Percentiles rank a stretch among this genome's conserved stretches.
phyloP scores from a whole-genome alignment of 2,329 filamentous ascomycete species.

The Aureobasidium namibiae region DNA sequence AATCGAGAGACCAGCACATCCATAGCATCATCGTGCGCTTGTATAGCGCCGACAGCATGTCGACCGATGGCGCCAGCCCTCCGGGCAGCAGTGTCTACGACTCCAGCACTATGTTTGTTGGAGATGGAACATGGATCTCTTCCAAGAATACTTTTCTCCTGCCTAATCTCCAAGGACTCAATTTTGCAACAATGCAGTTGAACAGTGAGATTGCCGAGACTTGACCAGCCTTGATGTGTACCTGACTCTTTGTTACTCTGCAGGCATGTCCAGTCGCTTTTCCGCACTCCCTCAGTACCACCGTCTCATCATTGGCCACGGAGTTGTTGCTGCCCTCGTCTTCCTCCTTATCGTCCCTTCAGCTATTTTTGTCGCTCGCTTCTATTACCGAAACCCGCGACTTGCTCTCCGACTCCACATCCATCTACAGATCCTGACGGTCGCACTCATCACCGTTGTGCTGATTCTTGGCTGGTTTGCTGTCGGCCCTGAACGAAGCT shows the following conservation, averaged over 20 bases:
- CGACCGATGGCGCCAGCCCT: conserved; percentile 43
- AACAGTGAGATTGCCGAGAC: conserved; percentile 52
- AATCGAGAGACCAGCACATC: background rate
- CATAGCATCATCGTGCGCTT: background rate
- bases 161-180: conserved; percentile 66
- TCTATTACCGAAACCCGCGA: conserved; percentile 55
- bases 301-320: conserved; percentile 61
- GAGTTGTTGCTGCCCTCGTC: conserved; percentile 60
- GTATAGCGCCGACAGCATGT: conserved; percentile 2
- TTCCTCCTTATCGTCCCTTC: conserved; percentile 67
- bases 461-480: conserved; percentile 72
- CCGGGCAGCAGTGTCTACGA: conserved; percentile 65
- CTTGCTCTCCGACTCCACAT: conserved; percentile 62
- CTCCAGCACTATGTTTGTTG: conserved; percentile 66
- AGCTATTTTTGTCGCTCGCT: conserved; percentile 66
- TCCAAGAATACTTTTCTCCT: conserved; percentile 68
- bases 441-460: conserved; percentile 60
- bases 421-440: conserved; percentile 62
- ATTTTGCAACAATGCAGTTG: conserved; percentile 75
- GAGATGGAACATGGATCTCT: conserved; percentile 78
- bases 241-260: background rate
- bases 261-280: conserved; percentile 79
- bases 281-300: conserved; percentile 62
- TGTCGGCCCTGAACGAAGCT: conserved; percentile 61
- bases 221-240: background rate